Conservation (phyloP, 1,284 basidiomycete species). For the Ustilago sp. region DNA sequence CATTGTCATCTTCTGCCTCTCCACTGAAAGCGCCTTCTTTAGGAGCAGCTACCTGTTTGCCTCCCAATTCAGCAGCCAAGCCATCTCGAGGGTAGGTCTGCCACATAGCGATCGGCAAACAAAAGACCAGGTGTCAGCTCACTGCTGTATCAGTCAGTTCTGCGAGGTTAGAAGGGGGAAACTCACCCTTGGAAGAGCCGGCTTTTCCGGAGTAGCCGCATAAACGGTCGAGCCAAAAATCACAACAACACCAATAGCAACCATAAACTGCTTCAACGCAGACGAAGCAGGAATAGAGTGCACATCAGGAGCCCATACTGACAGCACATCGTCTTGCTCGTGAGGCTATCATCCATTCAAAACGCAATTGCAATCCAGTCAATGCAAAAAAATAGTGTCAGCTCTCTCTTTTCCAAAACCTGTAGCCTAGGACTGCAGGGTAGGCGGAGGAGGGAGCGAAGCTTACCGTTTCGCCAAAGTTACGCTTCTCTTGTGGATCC, state of each 20-base stretch:
- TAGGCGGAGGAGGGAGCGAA: not conserved
- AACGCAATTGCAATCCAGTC: no score
- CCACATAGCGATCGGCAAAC: no score
- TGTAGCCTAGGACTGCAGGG: no score
- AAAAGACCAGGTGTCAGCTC: not conserved
- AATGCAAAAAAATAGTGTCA: not conserved
- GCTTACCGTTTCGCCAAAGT: conserved; percentile 67
- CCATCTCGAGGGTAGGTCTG: conserved; percentile 67
- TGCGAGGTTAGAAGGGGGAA: not conserved
- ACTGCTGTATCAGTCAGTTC: not conserved
- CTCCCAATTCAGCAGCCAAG: conserved; percentile 63
- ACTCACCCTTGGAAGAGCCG: conserved; percentile 60
- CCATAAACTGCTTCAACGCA: conserved; percentile 61
- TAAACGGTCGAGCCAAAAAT: conserved; percentile 60
- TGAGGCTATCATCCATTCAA: conserved; percentile 50
- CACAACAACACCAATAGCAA: conserved; percentile 52
- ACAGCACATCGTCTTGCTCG: conserved; percentile 68
- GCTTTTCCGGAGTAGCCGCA: conserved; percentile 54
- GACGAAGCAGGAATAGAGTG: conserved; percentile 55
- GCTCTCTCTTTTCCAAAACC: not conserved
- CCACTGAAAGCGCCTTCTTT: conserved; percentile 54
- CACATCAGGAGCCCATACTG: conserved; percentile 68
- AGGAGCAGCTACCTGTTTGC: conserved; percentile 46
- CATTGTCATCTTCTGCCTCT: conserved; percentile 49
- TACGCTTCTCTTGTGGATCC: conserved; percentile 68